Evolutionary conservation across 139 green algal species (phyloP), one percentile per base, ranked within the genome.

Genomic region (Chlorella sp.): DNA sequence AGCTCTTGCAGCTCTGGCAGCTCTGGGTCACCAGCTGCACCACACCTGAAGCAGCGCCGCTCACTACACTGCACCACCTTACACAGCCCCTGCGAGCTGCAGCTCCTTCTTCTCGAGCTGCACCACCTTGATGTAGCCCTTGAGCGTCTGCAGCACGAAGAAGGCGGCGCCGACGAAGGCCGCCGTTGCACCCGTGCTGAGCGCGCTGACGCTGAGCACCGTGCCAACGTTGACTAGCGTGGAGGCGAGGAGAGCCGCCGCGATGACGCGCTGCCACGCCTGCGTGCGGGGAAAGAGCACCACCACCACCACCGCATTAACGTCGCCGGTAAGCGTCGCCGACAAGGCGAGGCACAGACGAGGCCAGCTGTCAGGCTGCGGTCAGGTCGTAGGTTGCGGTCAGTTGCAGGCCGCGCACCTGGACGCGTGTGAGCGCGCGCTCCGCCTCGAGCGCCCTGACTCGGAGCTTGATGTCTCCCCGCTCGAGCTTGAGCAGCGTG

Each of bases 401-500:
- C n/a, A n/a, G n/a, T n/a, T n/a, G n/a, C n/a, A n/a, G n/a, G n/a
- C 36, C 35, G 29, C 65, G 1, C 62, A 90, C 75, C 81, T 87
- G 81, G 27, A 99, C 90, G 2, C 95, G 82, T 24, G 76, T 80
- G 14, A 99, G 79, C 3, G 92, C 92, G 6, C 95, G 88, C 88
- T 99, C 95, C 26, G 92, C 83, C 77, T 99, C 95, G 31, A 99
- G 78, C 23, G 94, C 93, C 1, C 95, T 81, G 61, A 99, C 95
- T 20, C 95, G 77, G 64, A 98, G 88, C 86, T 99, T 99, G 26
- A 98, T 76, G 78, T 98, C 95, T 1, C 95, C 95, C 36, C 82
- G 63, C 86, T 98, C 91, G 81, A 98, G 81, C 51, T 77, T 77
- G 66, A 64, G 36, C 69, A 97, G 64, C 3, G 88, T 85, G n/a